These are phyloP conservation scores for Verbascum thapsus DNA, from an alignment of 257 asterid genomes.

Conservation along the genomic window DNA sequence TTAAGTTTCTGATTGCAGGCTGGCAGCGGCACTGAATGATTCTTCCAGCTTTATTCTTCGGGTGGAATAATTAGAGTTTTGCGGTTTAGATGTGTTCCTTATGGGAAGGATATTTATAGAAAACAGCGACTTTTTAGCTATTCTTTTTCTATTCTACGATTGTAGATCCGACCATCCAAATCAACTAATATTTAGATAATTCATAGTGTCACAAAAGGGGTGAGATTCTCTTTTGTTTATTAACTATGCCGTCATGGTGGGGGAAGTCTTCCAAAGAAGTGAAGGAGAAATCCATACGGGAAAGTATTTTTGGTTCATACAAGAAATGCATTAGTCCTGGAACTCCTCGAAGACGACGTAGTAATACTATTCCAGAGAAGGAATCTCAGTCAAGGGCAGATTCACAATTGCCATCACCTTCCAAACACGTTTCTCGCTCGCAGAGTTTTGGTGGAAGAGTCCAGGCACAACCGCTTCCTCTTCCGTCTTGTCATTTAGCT, in stretches of 20 bases:
- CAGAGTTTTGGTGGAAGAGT: slow-evolving; percentile 42
- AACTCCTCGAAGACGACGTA: slow-evolving; percentile 38
- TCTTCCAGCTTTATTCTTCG: slow-evolving; percentile 12
- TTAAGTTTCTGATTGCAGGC: slow-evolving; percentile 22
- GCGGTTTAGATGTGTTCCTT: slow-evolving; percentile 12
- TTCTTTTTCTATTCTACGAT: slow-evolving; percentile 4
- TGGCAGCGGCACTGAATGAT: slow-evolving; percentile 15
- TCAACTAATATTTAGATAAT: slow-evolving; percentile 23
- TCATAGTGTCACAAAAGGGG: slow-evolving; percentile 26
- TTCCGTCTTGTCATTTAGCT: slow-evolving; percentile 34
- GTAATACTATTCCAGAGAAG: slow-evolving; percentile 37
- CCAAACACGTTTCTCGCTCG: slow-evolving; percentile 37
- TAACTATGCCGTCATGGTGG: slow-evolving; percentile 57
- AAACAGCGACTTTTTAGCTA: slow-evolving; percentile 1
- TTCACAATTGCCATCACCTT: slow-evolving; percentile 41
- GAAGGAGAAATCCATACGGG: slow-evolving; percentile 42
- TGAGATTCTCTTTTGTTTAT: slow-evolving; percentile 18
- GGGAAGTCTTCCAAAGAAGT: slow-evolving; percentile 49
- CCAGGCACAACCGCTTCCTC: slow-evolving; percentile 60
- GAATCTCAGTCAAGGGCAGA: slow-evolving; percentile 36
- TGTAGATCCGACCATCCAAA: slow-evolving; percentile 10
- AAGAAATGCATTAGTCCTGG: slow-evolving; percentile 42
- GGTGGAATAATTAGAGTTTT: background rate
- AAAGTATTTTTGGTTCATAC: slow-evolving; percentile 37
- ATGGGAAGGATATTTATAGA: slow-evolving; percentile 1